Percentiles rank a stretch among this genome's conserved stretches.
Evolutionary conservation across 163 green algal genomes (phyloP).

Genomic region (Prototheca wickerhamii): DNA sequence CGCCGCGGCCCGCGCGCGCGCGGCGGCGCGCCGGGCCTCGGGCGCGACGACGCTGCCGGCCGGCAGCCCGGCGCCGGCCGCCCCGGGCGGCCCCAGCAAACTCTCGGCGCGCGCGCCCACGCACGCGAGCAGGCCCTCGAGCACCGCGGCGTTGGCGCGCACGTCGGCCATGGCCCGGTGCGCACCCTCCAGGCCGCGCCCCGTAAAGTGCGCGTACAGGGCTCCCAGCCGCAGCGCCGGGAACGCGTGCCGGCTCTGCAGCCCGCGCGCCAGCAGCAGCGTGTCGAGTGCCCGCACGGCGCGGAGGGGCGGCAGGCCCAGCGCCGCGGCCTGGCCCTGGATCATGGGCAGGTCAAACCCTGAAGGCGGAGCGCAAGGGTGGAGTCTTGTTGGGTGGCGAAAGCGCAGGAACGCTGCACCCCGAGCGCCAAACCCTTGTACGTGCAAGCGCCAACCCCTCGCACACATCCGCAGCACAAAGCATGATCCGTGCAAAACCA

Average conservation of each 20-base stretch:
- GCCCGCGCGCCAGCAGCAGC: constrained; percentile 4
- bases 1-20: too few relatives aligned
- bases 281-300: constrained; percentile 33
- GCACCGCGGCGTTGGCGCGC: constrained; percentile 8
- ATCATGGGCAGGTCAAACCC: constrained; percentile 27
- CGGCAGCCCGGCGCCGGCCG: too few relatives aligned
- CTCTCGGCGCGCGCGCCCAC: background rate
- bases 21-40: too few relatives aligned
- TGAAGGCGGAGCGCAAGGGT: too few relatives aligned
- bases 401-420: too few relatives aligned
- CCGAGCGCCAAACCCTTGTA: too few relatives aligned
- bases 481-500: too few relatives aligned
- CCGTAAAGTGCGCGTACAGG: constrained; percentile 14
- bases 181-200: background rate
- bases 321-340: background rate
- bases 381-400: too few relatives aligned
- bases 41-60: too few relatives aligned
- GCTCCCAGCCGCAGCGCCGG: background rate
- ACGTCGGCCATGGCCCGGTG: constrained; percentile 29
- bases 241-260: background rate
- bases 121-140: constrained; percentile 16
- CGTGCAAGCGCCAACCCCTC: too few relatives aligned
- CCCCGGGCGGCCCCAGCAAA: background rate
- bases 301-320: constrained; percentile 5
- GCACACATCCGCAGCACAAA: too few relatives aligned